Evolutionary conservation across 2,329 filamentous ascomycete genomes (phyloP).

Genomic region (Lasiodiplodia sp.): DNA sequence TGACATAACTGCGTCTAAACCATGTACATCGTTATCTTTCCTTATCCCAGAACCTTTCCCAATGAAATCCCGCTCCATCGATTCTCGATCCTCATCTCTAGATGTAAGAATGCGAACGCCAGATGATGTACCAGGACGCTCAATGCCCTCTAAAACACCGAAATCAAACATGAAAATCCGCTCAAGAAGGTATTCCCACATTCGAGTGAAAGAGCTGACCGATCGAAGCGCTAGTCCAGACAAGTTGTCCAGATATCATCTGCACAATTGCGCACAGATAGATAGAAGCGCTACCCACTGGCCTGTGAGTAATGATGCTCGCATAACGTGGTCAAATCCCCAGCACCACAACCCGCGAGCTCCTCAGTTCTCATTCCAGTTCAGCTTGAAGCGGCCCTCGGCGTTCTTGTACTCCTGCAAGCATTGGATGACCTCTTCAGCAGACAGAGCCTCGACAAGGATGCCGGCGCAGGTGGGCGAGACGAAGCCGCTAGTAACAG

Average conservation of each 20-base stretch:
- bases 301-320: neutral
- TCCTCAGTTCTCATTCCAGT: constrained; percentile 70
- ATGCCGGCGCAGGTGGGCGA: constrained; percentile 74
- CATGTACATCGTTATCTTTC: neutral
- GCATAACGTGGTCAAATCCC: neutral
- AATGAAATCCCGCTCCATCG: neutral
- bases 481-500: constrained; percentile 80
- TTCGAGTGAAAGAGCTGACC: too few relatives aligned
- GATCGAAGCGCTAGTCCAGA: too few relatives aligned
- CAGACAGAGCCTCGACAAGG: constrained; percentile 75
- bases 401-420: constrained; percentile 79
- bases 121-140: constrained; percentile 6
- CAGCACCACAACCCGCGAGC: neutral
- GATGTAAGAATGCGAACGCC: constrained; percentile 15
- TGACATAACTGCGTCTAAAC: neutral
- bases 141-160: neutral
- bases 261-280: too few relatives aligned
- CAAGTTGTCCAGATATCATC: too few relatives aligned
- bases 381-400: constrained; percentile 76
- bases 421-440: constrained; percentile 74
- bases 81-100: neutral
- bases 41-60: neutral
- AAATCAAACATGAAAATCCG: neutral
- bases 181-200: too few relatives aligned
- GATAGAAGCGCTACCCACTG: too few relatives aligned